phyloP scores from a whole-genome alignment of 139 green algal species.

The Micromonas pusilla region DNA sequence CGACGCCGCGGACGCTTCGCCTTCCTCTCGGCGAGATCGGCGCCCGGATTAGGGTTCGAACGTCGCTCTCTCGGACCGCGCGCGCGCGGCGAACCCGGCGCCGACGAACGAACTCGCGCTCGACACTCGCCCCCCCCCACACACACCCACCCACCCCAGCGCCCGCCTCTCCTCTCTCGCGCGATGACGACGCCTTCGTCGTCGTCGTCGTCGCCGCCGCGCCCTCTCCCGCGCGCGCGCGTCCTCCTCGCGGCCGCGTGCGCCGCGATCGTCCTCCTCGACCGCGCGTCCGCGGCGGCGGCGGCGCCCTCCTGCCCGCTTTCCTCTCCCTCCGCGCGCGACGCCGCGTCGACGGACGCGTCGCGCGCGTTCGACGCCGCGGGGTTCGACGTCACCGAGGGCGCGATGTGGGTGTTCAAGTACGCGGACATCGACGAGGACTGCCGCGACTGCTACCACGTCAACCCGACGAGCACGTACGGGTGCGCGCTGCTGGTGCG shows the following conservation, averaged over 20 bases:
- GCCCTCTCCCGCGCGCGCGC: not conserved
- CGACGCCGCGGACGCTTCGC: no score
- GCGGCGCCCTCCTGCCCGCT: not conserved
- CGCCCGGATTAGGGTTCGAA: no score
- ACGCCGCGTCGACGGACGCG: not conserved
- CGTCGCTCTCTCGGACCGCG: no score
- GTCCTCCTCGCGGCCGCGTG: not conserved
- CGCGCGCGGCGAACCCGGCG: no score
- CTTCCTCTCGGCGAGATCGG: no score
- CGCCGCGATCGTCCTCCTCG: not conserved
- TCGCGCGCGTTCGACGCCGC: not conserved
- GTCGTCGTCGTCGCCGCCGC: not conserved
- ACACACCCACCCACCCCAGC: no score
- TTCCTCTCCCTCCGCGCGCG: not conserved
- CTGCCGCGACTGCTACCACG: not conserved
- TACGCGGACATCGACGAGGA: not conserved
- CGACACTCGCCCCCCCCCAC: no score
- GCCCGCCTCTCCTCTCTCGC: no score
- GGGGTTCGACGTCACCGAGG: not conserved
- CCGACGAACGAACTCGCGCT: no score
- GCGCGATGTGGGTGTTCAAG: not conserved
- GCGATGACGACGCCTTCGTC: slow-evolving; percentile 7
- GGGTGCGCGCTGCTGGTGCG: not conserved
- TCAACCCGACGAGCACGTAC: not conserved
- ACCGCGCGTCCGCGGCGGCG: no score